Percentiles rank a stretch among this genome's conserved stretches.
These are phyloP conservation scores for Phalaenopsis equestris DNA, from an alignment of 106 monocot species.

Conservation along the genomic window DNA sequence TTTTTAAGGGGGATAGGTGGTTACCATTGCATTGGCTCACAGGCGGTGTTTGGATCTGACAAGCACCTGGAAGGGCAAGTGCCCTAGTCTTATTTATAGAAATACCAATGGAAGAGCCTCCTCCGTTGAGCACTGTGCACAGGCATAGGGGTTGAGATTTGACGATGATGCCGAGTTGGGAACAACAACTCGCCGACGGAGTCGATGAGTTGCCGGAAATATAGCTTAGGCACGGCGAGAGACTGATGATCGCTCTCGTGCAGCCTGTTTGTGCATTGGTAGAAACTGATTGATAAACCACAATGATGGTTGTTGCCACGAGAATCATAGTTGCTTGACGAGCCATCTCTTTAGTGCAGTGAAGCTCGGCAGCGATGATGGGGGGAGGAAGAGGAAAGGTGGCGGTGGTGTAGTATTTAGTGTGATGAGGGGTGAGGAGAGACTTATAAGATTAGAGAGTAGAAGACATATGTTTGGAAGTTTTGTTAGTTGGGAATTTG, in stretches of 20 bases:
- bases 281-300: neutral
- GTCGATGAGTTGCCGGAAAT: conserved; percentile 27
- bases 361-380: neutral
- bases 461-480: no score
- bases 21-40: conserved; percentile 49
- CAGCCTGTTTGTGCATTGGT: conserved; percentile 23
- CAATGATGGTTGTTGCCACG: neutral
- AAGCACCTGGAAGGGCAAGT: conserved; percentile 7
- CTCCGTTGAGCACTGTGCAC: conserved; percentile 30
- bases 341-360: conserved; percentile 4
- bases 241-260: conserved; percentile 25
- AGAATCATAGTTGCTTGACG: neutral
- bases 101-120: conserved; percentile 21
- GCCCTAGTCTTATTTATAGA: conserved; percentile 23
- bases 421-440: no score
- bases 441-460: no score
- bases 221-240: conserved; percentile 45
- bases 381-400: neutral
- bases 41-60: conserved; percentile 31
- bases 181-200: conserved; percentile 47
- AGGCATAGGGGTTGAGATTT: conserved; percentile 39
- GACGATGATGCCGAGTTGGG: conserved; percentile 35
- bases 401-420: neutral
- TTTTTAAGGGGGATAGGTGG: no score
- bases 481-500: no score